These are phyloP conservation scores for Vicia villosa DNA, from an alignment of 306 rosid genomes.

Conservation along the genomic window DNA sequence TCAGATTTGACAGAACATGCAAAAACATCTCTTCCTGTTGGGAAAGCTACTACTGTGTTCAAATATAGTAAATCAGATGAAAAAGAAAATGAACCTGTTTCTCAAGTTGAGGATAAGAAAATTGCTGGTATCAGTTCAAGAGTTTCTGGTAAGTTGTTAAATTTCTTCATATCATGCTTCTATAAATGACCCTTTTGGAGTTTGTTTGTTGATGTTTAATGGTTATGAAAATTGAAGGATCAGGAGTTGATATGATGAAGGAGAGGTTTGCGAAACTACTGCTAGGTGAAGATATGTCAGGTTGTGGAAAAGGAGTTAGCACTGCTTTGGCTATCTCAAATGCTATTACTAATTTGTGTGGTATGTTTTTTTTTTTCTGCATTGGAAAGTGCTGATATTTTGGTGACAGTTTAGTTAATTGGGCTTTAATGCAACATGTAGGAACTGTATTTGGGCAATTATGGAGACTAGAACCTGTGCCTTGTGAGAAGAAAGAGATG, in stretches of 20 bases:
- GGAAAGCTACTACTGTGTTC: conserved; percentile 60
- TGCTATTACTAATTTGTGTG: conserved; percentile 90
- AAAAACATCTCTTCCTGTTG: conserved; percentile 63
- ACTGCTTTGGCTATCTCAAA: conserved; percentile 88
- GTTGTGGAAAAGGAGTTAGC: conserved; percentile 93
- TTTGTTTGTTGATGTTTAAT: conserved; percentile 26
- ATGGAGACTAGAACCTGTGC: conserved; percentile 86
- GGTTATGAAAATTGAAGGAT: conserved; percentile 3
- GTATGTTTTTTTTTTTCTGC: conserved; percentile 40
- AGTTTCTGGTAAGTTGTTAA: conserved; percentile 53
- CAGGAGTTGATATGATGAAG: conserved; percentile 80
- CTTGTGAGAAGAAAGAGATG: conserved; percentile 65
- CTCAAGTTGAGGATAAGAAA: conserved; percentile 46
- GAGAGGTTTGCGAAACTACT: conserved; percentile 84
- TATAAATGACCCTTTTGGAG: background rate
- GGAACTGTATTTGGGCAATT: conserved; percentile 90
- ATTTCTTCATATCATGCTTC: background rate
- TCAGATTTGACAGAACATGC: conserved; percentile 47
- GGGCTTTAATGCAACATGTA: conserved; percentile 35
- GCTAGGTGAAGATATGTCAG: conserved; percentile 98
- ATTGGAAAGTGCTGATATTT: background rate
- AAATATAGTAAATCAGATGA: conserved; percentile 55
- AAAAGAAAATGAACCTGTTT: conserved; percentile 40
- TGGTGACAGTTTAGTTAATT: background rate
- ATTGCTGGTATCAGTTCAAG: conserved; percentile 47